Base-by-base conservation (phyloP, 192 early-diverging fungal genomes). In the Funneliformis geosporum region DNA sequence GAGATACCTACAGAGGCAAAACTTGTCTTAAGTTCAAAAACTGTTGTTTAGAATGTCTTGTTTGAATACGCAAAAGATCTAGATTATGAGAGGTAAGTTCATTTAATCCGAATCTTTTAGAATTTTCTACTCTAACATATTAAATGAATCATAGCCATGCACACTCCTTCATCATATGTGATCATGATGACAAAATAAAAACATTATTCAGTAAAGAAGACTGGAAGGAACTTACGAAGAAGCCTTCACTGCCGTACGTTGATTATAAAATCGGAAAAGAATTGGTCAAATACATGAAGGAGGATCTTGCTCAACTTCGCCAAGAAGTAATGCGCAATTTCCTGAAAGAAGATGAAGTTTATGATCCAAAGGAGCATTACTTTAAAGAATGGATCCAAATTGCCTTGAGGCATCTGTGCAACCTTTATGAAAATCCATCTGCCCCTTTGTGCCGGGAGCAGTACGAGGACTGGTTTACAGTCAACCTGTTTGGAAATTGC, bases 391-490 rank as follows among this genome's bases (percentile, higher is more conserved):
- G 73, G 50, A 59, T 74, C 47, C 73, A 74, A 59, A 7, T 74
- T 74, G 38, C 73, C 0, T 60, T 74, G 27, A 74, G 50, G 27
- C 73, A 55, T 55, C 23, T 60, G 25, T 74, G 50, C 50, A 74
- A 74, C 28, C 50, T 74, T 74, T 74, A 74, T 59, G 73, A 74
- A 74, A 59, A 60, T 27, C 50, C 42, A 46, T 9, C 70, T 47
- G 40, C 18, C 5, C 70, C 70, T 72, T 47, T 72, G 7, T 72
- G 42, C 14, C 46, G 70, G 8, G 43, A 47, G 4, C 72, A 74
- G 46, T 74, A 74, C 14, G 50, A 74, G 46, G 72, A 74, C 50
- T 74, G 73, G 73, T 55, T 74, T 59, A 74, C 73, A 38, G 73
- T 74, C 8, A 74, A 74, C 47, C 73, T 74, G 27, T 74, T 74